A percentile compares a stretch with the other conserved stretches of the same genome.
These are phyloP conservation scores for Suhomyces taliae DNA, from an alignment of 1,139 yeast genomes.

Conservation along the genomic window DNA sequence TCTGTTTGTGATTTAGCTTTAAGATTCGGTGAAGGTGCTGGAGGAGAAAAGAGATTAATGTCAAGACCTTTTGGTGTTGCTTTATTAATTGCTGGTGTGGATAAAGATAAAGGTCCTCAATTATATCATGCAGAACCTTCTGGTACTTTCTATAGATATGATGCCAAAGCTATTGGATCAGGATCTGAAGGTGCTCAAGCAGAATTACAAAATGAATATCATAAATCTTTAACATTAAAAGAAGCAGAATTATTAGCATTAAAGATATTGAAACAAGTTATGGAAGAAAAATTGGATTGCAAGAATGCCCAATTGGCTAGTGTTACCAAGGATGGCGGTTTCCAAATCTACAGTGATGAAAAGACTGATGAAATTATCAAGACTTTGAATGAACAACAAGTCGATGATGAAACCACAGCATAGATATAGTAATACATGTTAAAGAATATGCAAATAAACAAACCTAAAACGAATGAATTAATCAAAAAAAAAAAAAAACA, in stretches of 20 bases:
- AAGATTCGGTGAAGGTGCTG: conserved; percentile 97
- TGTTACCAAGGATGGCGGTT: conserved; percentile 85
- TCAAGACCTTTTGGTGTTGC: conserved; percentile 99
- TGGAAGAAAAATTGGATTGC: conserved; percentile 98
- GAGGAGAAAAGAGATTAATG: conserved; percentile 96
- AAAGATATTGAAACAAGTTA: conserved; percentile 92
- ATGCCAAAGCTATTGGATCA: conserved; percentile 98
- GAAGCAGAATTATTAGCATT: conserved; percentile 92
- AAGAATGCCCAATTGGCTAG: conserved; percentile 94
- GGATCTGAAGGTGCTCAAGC: conserved; percentile 99
- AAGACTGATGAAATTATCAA: conserved; percentile 82
- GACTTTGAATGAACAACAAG: conserved; percentile 69
- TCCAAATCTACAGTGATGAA: conserved; percentile 80
- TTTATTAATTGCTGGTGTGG: conserved; percentile 89
- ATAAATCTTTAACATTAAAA: conserved; percentile 84
- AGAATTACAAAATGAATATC: conserved; percentile 95
- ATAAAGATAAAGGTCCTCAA: conserved; percentile 92
- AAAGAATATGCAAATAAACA: neutral
- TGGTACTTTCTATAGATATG: conserved; percentile 95
- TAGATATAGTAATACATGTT: neutral
- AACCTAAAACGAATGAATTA: no score
- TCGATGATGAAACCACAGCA: conserved; percentile 28
- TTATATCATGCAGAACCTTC: conserved; percentile 98
- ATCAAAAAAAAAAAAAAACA: no score
- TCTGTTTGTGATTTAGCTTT: conserved; percentile 96